phyloP scores from a whole-genome alignment of 495 filamentous ascomycete species.

The Penicillium verhagenii region DNA sequence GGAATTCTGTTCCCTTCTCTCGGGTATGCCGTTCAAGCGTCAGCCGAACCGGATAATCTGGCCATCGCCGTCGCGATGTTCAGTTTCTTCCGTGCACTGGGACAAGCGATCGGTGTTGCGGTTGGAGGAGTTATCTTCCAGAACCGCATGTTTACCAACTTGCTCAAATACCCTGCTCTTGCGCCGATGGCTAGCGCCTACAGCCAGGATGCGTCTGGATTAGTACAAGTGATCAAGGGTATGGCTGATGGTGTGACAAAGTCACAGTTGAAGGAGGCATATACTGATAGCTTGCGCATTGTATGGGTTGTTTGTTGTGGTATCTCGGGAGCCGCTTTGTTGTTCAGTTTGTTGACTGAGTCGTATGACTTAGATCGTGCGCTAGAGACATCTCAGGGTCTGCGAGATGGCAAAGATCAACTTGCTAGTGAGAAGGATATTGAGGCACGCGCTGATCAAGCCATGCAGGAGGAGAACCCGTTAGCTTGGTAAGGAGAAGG shows the following conservation, averaged over 20 bases:
- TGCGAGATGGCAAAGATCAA: constrained; percentile 12
- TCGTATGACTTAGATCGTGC: constrained; percentile 55
- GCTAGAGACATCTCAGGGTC: constrained; percentile 33
- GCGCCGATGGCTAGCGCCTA: constrained; percentile 45
- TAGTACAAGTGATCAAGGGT: constrained; percentile 57
- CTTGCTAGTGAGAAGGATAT: constrained; percentile 15
- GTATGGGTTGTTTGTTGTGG: constrained; percentile 59
- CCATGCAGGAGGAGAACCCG: constrained; percentile 11
- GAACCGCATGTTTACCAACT: constrained; percentile 52
- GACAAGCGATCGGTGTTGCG: constrained; percentile 55
- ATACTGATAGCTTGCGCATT: constrained; percentile 54
- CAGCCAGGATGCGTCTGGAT: constrained; percentile 55
- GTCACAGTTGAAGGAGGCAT: constrained; percentile 49
- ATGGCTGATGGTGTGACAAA: constrained; percentile 47
- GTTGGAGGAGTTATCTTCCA: constrained; percentile 61
- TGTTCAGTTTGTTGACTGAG: constrained; percentile 50
- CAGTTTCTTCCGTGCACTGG: constrained; percentile 55
- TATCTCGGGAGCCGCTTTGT: constrained; percentile 47
- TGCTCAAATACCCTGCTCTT: constrained; percentile 42
- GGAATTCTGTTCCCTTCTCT: constrained; percentile 51
- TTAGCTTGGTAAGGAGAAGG: constrained; percentile 13
- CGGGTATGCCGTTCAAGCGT: constrained; percentile 50
- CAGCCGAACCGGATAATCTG: constrained; percentile 39
- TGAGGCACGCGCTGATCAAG: constrained; percentile 8
- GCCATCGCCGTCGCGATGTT: constrained; percentile 54